Conservation (phyloP, 2,329 filamentous ascomycete species). For the Aspergillus ochraceus region DNA sequence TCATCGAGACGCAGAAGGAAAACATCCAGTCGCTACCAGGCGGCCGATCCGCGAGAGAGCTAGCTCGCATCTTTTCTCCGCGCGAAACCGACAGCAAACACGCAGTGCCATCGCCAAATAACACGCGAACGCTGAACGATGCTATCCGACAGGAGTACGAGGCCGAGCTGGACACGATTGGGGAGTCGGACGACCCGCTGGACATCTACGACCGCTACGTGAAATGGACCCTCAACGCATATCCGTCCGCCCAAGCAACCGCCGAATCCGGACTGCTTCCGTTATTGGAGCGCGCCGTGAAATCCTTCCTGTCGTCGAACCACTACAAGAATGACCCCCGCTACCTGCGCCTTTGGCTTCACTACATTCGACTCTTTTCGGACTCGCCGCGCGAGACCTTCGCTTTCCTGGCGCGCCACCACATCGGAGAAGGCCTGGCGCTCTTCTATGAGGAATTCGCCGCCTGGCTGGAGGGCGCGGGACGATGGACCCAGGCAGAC, state of each 20-base stretch:
- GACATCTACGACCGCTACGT: conserved; percentile 97
- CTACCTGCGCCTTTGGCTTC: conserved; percentile 90
- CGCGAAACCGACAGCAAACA: conserved; percentile 51
- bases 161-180: conserved; percentile 72
- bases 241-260: conserved; percentile 90
- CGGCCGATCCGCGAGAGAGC: conserved; percentile 82
- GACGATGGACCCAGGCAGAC: conserved; percentile 85
- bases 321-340: conserved; percentile 95
- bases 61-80: conserved; percentile 69
- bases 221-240: conserved; percentile 93
- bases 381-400: conserved; percentile 93
- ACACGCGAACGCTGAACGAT: conserved; percentile 76
- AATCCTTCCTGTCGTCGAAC: conserved; percentile 76
- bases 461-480: conserved; percentile 81
- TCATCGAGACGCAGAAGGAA: conserved; percentile 96
- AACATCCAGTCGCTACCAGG: conserved; percentile 94
- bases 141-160: conserved; percentile 81
- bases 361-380: conserved; percentile 90
- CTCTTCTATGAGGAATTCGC: conserved; percentile 98
- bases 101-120: conserved; percentile 65
- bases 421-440: conserved; percentile 81
- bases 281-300: conserved; percentile 89
- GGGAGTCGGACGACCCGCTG: conserved; percentile 90
- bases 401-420: conserved; percentile 84
- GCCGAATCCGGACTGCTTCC: conserved; percentile 85